Base-by-base conservation (phyloP, 108 stramenopile genomes). In the Cyclotella kingstonii region DNA sequence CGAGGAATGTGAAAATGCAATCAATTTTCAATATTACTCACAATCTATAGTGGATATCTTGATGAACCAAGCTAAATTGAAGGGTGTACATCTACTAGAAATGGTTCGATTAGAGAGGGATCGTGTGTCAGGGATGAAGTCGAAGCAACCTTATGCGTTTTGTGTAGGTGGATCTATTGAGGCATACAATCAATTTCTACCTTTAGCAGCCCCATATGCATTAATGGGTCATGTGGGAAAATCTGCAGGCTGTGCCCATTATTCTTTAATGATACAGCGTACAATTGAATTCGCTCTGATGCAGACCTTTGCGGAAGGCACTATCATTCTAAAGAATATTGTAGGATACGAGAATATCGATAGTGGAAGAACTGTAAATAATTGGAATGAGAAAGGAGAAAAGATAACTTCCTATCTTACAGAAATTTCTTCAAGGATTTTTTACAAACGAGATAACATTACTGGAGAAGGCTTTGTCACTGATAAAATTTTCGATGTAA, bases 251-350 rank as follows among this genome's bases (percentile, higher is more conserved):
- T 73, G 73, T 51, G 85, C 67, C 14, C 80, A 85, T 55, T 82
- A 85, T 52, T 79, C 80, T 15, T 54, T 71, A 47, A 96, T 94
- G 93, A 91, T 96, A 23, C 93, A 96, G 73, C 91, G 94, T 63
- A 90, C 92, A 14, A 87, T 96, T 75, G 95, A 96, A 66, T 95
- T 92, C 49, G 90, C 85, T 21, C 82, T 94, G 47, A 87, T 90
- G 84, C 93, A 95, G 66, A 58, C 89, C 36, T 92, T 92, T 44
- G 92, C 90, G 28, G 95, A 96, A 76, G 91, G 86, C 1, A 89
- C 85, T 42, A 85, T 87, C 45, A 43, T 95, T 6, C 69, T 96
- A 22, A 90, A 69, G 34, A 55, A 54, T 50, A 58, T 75, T 17
- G 81, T 81, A 6, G 87, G 84, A 6, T 71, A 87, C 60, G 44